These are phyloP conservation scores for Neurospora sublineolata DNA, from an alignment of 495 filamentous ascomycete genomes.

Conservation along the genomic window DNA sequence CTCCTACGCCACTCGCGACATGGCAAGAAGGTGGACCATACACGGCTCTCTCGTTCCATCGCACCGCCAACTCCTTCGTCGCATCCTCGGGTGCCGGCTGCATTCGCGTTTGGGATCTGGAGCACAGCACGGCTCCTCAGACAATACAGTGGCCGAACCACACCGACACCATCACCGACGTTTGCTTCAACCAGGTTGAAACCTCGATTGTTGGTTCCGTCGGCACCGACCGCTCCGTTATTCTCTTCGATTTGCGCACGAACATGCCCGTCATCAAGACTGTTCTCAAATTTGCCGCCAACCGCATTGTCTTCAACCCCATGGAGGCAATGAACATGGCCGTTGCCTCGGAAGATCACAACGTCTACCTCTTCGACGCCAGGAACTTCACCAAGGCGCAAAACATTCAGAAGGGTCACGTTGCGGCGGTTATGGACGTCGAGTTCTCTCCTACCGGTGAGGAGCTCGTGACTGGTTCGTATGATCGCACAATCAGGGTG, in stretches of 20 bases:
- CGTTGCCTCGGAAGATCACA: conserved; percentile 37
- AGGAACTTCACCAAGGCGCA: conserved; percentile 39
- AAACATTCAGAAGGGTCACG: conserved; percentile 93
- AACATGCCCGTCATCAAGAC: conserved; percentile 61
- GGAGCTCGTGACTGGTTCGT: conserved; percentile 82
- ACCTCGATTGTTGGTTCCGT: conserved; percentile 78
- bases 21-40: conserved; percentile 76
- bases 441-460: conserved; percentile 91
- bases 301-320: conserved; percentile 86
- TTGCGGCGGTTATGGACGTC: conserved; percentile 92
- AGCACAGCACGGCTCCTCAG: conserved; percentile 63
- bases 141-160: conserved; percentile 76
- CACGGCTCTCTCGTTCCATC: conserved; percentile 75
- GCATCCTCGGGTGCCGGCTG: conserved; percentile 70
- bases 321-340: conserved; percentile 45
- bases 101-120: conserved; percentile 69
- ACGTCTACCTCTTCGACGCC: conserved; percentile 32
- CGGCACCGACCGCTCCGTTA: conserved; percentile 72
- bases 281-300: conserved; percentile 68
- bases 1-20: conserved; percentile 57
- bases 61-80: conserved; percentile 56
- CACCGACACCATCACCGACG: conserved; percentile 80
- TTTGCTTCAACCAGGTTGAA: conserved; percentile 88
- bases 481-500: conserved; percentile 47
- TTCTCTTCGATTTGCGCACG: conserved; percentile 79